These are phyloP conservation scores for Globisporangium takayamanum DNA, from an alignment of 352 stramenopile genomes.

Conservation along the genomic window DNA sequence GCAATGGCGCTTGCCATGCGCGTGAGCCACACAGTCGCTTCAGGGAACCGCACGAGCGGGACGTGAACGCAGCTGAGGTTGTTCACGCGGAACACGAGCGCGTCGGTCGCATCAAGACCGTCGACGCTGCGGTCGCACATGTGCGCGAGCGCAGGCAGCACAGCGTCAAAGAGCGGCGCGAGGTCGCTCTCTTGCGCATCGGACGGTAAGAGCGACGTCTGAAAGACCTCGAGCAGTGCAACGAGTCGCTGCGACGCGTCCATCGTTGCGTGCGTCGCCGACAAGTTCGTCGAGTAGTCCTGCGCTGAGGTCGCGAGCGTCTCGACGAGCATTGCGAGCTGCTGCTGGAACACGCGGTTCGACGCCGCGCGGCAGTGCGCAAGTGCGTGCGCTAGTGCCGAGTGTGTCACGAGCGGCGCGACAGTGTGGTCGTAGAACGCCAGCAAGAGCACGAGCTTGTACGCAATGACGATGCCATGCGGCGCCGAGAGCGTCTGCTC, in stretches of 20 bases:
- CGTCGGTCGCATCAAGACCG: constrained; percentile 32
- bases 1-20: constrained; percentile 29
- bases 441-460: constrained; percentile 61
- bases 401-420: constrained; percentile 28
- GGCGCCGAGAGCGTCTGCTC: constrained; percentile 52
- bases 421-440: constrained; percentile 67
- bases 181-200: constrained; percentile 45
- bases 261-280: constrained; percentile 47
- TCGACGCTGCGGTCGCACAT: constrained; percentile 45
- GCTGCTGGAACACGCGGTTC: constrained; percentile 40
- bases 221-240: constrained; percentile 47
- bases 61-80: constrained; percentile 64
- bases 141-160: constrained; percentile 39
- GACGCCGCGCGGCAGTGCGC: constrained; percentile 32
- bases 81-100: constrained; percentile 64
- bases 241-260: constrained; percentile 53
- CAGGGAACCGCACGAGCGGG: constrained; percentile 32
- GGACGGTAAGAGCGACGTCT: constrained; percentile 49
- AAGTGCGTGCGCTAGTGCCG: constrained; percentile 28
- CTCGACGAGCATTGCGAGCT: constrained; percentile 49
- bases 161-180: constrained; percentile 38
- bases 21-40: constrained; percentile 33
- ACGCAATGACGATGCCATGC: constrained; percentile 53
- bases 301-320: constrained; percentile 34
- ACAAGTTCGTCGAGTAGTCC: constrained; percentile 54